phyloP scores from a whole-genome alignment of 331 rosid genomes.

The Telfairia occidentalis region DNA sequence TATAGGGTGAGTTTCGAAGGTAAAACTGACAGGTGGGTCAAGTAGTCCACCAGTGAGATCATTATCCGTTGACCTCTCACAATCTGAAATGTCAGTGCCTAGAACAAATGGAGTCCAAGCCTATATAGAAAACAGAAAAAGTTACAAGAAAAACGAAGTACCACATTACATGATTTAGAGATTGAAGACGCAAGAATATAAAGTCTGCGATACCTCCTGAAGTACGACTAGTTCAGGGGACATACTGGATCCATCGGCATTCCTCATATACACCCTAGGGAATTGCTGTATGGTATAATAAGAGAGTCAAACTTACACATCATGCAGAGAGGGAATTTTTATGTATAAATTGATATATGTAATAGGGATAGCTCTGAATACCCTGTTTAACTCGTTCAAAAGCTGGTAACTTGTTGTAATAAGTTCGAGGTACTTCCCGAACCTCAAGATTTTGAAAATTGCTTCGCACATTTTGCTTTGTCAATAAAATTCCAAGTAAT shows the following conservation, averaged over 20 bases:
- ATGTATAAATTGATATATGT: not conserved
- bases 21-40: conserved; percentile 55
- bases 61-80: conserved; percentile 22
- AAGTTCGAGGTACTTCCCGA: conserved; percentile 32
- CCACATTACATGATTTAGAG: not conserved
- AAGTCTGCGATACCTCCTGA: conserved; percentile 45
- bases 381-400: conserved; percentile 67
- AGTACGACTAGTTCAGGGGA: conserved; percentile 31
- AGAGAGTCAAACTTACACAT: not conserved
- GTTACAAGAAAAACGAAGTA: not conserved
- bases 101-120: conserved; percentile 53
- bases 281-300: conserved; percentile 31
- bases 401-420: conserved; percentile 39
- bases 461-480: conserved; percentile 31
- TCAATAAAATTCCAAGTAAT: conserved; percentile 2
- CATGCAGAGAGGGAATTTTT: not conserved
- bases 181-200: not conserved
- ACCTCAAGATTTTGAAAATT: conserved; percentile 31
- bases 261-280: conserved; percentile 42
- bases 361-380: conserved; percentile 6
- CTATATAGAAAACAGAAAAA: conserved; percentile 26
- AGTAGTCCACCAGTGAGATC: conserved; percentile 28
- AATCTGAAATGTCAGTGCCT: conserved; percentile 23
- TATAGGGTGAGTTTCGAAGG: conserved; percentile 17
- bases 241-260: conserved; percentile 16